phyloP scores from a whole-genome alignment of 331 rosid genomes.

The Acacia concinna region DNA sequence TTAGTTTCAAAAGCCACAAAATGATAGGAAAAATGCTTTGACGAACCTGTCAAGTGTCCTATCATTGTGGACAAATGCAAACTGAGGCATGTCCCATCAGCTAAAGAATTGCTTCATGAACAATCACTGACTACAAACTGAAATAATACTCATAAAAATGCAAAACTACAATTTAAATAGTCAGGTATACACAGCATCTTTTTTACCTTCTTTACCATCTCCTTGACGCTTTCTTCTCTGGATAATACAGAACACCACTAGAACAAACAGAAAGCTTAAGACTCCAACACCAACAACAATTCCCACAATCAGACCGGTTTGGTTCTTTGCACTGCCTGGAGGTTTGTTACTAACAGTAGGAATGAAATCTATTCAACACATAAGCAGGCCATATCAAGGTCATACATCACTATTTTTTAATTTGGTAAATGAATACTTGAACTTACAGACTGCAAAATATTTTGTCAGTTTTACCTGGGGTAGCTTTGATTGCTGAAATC shows the following conservation, averaged over 20 bases:
- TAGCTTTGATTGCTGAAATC: neutral
- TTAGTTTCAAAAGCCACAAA: neutral
- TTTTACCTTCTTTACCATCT: neutral
- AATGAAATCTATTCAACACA: neutral
- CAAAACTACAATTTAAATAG: neutral
- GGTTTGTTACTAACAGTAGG: neutral
- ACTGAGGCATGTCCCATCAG: conserved; percentile 4
- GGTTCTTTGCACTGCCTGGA: neutral
- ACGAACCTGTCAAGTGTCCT: neutral
- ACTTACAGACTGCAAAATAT: neutral
- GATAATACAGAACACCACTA: neutral
- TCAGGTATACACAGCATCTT: neutral
- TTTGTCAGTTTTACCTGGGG: neutral
- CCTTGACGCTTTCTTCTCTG: neutral
- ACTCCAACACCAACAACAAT: neutral
- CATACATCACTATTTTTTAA: neutral
- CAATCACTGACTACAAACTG: neutral
- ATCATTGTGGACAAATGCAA: neutral
- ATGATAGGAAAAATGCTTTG: neutral
- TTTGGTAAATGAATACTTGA: neutral
- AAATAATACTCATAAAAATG: neutral
- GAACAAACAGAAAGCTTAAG: neutral
- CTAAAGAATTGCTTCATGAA: neutral
- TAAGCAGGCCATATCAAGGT: neutral
- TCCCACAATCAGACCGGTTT: neutral